These are phyloP conservation scores for Boletus barrowsii DNA, from an alignment of 768 basidiomycete genomes.

Conservation along the genomic window DNA sequence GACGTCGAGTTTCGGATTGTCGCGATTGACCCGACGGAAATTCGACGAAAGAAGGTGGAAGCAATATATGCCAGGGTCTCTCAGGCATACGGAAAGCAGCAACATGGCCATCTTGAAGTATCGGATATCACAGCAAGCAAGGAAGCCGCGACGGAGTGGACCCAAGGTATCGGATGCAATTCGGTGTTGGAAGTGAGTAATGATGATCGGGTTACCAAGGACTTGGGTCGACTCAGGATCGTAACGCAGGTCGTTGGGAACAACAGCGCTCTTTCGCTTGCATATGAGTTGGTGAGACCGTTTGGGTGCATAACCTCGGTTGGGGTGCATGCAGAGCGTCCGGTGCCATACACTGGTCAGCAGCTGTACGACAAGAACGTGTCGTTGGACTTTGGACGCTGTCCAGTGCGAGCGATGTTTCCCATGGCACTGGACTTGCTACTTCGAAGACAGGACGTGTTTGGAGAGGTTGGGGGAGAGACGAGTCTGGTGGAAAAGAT, in stretches of 20 bases:
- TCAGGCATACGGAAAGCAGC: constrained; percentile 31
- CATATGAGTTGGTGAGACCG: constrained; percentile 68
- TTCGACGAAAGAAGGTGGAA: constrained; percentile 57
- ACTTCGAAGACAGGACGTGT: constrained; percentile 66
- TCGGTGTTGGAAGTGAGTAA: constrained; percentile 62
- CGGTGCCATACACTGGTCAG: constrained; percentile 52
- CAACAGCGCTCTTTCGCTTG: constrained; percentile 56
- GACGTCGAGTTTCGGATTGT: constrained; percentile 52
- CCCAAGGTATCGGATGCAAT: constrained; percentile 56
- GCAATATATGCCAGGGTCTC: constrained; percentile 53
- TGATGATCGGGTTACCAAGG: background rate
- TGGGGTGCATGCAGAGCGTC: constrained; percentile 59
- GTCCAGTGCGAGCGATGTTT: constrained; percentile 77
- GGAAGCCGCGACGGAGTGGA: constrained; percentile 47
- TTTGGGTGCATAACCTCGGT: constrained; percentile 77
- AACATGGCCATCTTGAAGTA: constrained; percentile 46
- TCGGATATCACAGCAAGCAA: constrained; percentile 52
- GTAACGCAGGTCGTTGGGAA: constrained; percentile 63
- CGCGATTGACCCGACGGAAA: constrained; percentile 59
- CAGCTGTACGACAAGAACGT: constrained; percentile 76
- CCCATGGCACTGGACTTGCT: constrained; percentile 67
- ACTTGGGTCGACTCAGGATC: background rate
- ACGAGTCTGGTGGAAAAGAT: constrained; percentile 66
- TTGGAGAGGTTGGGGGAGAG: constrained; percentile 64
- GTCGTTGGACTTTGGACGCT: constrained; percentile 77